A percentile compares a stretch with the other conserved stretches of the same genome.
Evolutionary conservation across 1,139 yeast genomes (phyloP).

Genomic region (Zygosaccharomyces sapae): DNA sequence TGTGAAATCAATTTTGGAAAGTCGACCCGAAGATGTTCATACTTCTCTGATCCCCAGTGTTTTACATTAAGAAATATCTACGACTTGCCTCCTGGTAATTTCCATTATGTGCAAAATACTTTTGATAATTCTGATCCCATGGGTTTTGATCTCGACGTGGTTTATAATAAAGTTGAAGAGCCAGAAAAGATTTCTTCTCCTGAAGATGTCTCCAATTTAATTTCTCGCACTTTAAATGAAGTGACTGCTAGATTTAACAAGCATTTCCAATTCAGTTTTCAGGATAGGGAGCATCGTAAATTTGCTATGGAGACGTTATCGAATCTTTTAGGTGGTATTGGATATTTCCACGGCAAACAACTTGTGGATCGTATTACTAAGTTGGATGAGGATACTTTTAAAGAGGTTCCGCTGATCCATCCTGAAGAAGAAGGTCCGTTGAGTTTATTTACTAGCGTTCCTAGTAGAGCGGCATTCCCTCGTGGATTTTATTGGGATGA

Average conservation of each 20-base stretch:
- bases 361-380: constrained; percentile 70
- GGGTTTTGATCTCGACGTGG: constrained; percentile 67
- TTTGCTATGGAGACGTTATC: constrained; percentile 81
- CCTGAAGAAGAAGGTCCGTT: constrained; percentile 62
- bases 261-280: constrained; percentile 49
- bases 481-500: constrained; percentile 99
- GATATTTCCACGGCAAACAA: constrained; percentile 85
- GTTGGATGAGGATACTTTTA: constrained; percentile 62
- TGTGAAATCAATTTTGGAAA: constrained; percentile 46
- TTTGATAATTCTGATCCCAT: constrained; percentile 50
- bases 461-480: constrained; percentile 92
- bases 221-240: constrained; percentile 39
- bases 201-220: constrained; percentile 40
- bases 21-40: constrained; percentile 36
- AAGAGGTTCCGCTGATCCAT: constrained; percentile 46
- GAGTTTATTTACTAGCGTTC: constrained; percentile 77
- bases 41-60: constrained; percentile 39
- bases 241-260: constrained; percentile 55
- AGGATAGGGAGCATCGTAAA: constrained; percentile 40
- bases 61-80: constrained; percentile 56
- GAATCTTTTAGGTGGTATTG: constrained; percentile 83
- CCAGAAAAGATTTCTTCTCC: constrained; percentile 43
- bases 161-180: constrained; percentile 50
- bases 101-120: constrained; percentile 73
- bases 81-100: constrained; percentile 59